Conservation (phyloP, 495 filamentous ascomycete genomes). For the Parmelia sp. region DNA sequence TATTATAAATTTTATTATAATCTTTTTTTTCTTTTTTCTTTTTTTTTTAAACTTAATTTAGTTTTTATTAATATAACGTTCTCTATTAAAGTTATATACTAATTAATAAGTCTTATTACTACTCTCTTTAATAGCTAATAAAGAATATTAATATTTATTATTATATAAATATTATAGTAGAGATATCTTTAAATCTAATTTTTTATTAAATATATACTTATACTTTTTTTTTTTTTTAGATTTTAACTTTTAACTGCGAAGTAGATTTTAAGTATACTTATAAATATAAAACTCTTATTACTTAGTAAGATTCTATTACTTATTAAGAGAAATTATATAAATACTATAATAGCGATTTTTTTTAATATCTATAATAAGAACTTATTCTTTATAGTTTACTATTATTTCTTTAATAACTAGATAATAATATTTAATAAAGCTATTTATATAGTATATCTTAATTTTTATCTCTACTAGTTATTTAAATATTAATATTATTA, state of each 20-base stretch:
- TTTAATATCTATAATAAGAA: conserved; percentile 3
- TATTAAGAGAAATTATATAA: background rate
- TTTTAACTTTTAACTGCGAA: background rate
- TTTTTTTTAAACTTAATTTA: background rate
- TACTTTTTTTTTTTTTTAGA: background rate
- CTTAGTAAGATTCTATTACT: background rate
- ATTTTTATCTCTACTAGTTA: background rate
- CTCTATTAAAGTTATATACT: background rate
- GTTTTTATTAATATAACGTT: background rate
- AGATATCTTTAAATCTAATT: background rate
- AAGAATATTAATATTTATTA: conserved; percentile 6
- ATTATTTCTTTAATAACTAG: conserved; percentile 3
- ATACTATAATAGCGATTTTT: conserved; percentile 7
- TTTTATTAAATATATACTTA: conserved; percentile 3
- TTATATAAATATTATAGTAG: conserved; percentile 1
- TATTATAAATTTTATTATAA: background rate
- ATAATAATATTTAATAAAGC: background rate
- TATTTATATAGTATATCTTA: conserved; percentile 1
- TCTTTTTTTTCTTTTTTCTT: background rate
- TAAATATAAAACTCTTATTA: background rate
- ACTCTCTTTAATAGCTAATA: conserved; percentile 2
- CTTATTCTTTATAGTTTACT: background rate
- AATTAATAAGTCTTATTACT: conserved; percentile 6
- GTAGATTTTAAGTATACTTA: background rate
- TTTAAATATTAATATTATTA: conserved; percentile 1